Conservation (phyloP, 2,329 filamentous ascomycete species). For the Penicillium sp. region DNA sequence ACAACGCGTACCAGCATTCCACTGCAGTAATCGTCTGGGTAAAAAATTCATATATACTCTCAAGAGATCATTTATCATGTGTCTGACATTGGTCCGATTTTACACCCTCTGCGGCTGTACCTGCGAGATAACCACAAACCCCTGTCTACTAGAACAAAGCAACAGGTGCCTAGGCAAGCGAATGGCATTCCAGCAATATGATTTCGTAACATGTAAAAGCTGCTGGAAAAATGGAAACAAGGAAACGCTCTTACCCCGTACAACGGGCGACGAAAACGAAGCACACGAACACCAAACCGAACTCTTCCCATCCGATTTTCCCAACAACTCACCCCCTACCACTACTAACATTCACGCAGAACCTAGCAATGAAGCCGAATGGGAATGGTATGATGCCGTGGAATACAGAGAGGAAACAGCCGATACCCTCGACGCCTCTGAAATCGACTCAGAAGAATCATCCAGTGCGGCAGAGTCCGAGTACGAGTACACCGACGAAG, state of each 20-base stretch:
- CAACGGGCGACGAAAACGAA: neutral
- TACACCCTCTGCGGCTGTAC: conserved; percentile 31
- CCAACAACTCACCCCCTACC: no score
- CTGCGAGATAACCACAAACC: conserved; percentile 10
- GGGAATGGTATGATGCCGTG: no score
- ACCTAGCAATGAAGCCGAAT: no score
- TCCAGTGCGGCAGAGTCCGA: neutral
- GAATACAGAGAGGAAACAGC: no score
- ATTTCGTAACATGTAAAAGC: conserved; percentile 19
- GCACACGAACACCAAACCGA: neutral
- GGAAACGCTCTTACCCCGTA: neutral
- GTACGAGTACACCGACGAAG: neutral
- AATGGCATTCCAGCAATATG: conserved; percentile 14
- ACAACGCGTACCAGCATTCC: no score
- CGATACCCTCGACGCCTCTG: no score
- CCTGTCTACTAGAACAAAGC: neutral
- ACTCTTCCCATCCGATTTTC: neutral
- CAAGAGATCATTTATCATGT: conserved; percentile 21
- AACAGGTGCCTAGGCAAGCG: conserved; percentile 4
- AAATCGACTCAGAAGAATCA: no score
- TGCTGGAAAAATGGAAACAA: conserved; percentile 19
- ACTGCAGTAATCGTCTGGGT: no score
- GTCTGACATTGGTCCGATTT: conserved; percentile 20
- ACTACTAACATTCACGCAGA: no score
- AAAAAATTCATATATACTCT: no score